phyloP scores from a whole-genome alignment of 331 rosid species.

The Pyracantha coccinea region DNA sequence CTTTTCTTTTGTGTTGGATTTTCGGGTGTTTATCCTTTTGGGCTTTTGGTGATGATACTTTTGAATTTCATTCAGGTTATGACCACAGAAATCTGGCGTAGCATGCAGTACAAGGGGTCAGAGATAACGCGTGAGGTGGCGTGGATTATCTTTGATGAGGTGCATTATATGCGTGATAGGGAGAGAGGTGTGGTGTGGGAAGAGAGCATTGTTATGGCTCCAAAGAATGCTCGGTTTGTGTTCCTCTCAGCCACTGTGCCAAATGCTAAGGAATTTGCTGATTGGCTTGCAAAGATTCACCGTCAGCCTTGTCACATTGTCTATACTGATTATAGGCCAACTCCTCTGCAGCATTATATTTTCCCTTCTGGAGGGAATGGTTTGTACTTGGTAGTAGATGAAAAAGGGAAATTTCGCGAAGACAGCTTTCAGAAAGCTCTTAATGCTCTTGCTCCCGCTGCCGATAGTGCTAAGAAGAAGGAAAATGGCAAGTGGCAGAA shows the following conservation, averaged over 20 bases:
- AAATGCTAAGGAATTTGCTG: slow-evolving; percentile 88
- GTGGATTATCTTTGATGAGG: slow-evolving; percentile 92
- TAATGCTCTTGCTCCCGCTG: slow-evolving; percentile 59
- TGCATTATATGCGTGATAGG: slow-evolving; percentile 93
- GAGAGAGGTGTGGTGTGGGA: slow-evolving; percentile 99
- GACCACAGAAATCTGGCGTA: slow-evolving; percentile 97
- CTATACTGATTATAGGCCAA: slow-evolving; percentile 92
- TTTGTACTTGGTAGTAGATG: slow-evolving; percentile 82
- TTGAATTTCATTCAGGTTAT: slow-evolving; percentile 51
- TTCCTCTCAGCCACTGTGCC: slow-evolving; percentile 97
- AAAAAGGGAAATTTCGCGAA: slow-evolving; percentile 76
- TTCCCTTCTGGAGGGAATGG: slow-evolving; percentile 88
- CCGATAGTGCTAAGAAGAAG: slow-evolving; percentile 51
- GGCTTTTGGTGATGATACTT: background rate
- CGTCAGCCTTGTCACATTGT: slow-evolving; percentile 93
- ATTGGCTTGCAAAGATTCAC: slow-evolving; percentile 98
- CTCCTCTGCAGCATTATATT: slow-evolving; percentile 92
- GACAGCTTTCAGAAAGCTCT: slow-evolving; percentile 79
- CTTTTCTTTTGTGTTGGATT: background rate
- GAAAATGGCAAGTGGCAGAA: slow-evolving; percentile 68
- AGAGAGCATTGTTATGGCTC: slow-evolving; percentile 97
- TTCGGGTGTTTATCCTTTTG: background rate
- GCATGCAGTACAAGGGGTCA: slow-evolving; percentile 97
- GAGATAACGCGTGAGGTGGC: slow-evolving; percentile 88
- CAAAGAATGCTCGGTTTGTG: slow-evolving; percentile 81